Percentiles rank a stretch among this genome's conserved stretches.
phyloP scores from a whole-genome alignment of 164 flowering plant species.

The Vitis rupestris region DNA sequence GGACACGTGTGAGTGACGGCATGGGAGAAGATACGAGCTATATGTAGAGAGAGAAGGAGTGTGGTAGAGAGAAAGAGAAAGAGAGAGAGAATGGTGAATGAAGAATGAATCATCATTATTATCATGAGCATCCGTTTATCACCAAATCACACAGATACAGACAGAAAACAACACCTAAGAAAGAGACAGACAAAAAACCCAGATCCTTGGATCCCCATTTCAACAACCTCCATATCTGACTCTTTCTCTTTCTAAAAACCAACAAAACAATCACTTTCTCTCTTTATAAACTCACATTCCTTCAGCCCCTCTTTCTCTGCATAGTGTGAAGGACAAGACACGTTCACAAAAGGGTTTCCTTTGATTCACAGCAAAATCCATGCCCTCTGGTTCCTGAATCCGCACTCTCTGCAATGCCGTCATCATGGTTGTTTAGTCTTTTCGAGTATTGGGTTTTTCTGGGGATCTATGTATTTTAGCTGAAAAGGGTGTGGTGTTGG shows the following conservation, averaged over 20 bases:
- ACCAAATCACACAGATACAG: not conserved
- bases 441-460: not conserved
- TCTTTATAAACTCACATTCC: slow-evolving; percentile 11
- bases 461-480: slow-evolving; percentile 11
- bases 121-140: not conserved
- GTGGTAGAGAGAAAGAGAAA: not conserved
- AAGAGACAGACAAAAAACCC: slow-evolving; percentile 23
- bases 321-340: slow-evolving; percentile 33
- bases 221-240: slow-evolving; percentile 9
- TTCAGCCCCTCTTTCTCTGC: slow-evolving; percentile 1
- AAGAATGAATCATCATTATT: slow-evolving; percentile 3
- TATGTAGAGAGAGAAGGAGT: slow-evolving; percentile 2
- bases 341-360: slow-evolving; percentile 16
- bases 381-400: slow-evolving; percentile 22
- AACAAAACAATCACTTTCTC: slow-evolving; percentile 2
- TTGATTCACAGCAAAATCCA: slow-evolving; percentile 32
- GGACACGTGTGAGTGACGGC: not conserved
- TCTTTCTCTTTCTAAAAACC: not conserved
- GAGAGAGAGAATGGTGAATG: not conserved
- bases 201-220: slow-evolving; percentile 13
- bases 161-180: not conserved
- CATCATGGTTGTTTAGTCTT: slow-evolving; percentile 3
- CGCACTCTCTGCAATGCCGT: slow-evolving; percentile 12
- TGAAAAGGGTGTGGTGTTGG: not conserved
- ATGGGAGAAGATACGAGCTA: slow-evolving; percentile 7